phyloP scores from a whole-genome alignment of 352 stramenopile genomes.

The Globisporangium orthogonon region DNA sequence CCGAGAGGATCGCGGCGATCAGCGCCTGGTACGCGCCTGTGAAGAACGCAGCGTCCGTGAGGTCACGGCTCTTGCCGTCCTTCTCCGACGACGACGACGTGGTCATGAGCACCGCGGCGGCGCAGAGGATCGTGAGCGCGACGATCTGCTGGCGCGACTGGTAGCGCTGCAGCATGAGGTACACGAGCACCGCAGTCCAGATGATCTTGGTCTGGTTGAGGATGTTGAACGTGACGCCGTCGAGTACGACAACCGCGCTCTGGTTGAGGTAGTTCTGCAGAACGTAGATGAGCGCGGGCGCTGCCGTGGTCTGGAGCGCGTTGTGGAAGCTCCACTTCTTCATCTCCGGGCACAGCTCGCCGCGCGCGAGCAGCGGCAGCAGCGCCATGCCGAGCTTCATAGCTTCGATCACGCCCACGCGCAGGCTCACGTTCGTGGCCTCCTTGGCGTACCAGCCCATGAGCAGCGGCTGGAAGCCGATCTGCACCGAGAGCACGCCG shows the following conservation, averaged over 20 bases:
- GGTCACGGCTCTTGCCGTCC: not conserved
- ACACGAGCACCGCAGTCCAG: constrained; percentile 77
- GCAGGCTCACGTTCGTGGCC: constrained; percentile 51
- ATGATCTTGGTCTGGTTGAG: constrained; percentile 89
- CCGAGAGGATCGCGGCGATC: constrained; percentile 67
- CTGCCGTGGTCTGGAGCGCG: constrained; percentile 55
- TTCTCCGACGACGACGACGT: constrained; percentile 22
- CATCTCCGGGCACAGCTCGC: constrained; percentile 42
- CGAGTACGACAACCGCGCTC: constrained; percentile 61
- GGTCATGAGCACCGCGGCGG: constrained; percentile 72
- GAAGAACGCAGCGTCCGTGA: constrained; percentile 40
- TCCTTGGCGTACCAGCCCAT: constrained; percentile 69
- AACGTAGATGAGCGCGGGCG: constrained; percentile 76
- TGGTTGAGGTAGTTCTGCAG: constrained; percentile 83
- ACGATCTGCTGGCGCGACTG: constrained; percentile 68
- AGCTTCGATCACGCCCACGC: constrained; percentile 68
- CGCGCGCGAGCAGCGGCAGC: constrained; percentile 43
- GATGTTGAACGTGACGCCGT: constrained; percentile 82
- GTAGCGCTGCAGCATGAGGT: constrained; percentile 63
- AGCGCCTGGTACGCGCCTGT: constrained; percentile 68
- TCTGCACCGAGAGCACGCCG: constrained; percentile 59
- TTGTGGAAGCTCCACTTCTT: constrained; percentile 56
- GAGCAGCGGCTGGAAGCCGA: constrained; percentile 72
- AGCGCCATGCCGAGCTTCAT: constrained; percentile 69
- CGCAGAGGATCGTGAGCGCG: constrained; percentile 61